These are phyloP conservation scores for Leishmania braziliensis DNA, from an alignment of 208 protist genomes.

Conservation along the genomic window DNA sequence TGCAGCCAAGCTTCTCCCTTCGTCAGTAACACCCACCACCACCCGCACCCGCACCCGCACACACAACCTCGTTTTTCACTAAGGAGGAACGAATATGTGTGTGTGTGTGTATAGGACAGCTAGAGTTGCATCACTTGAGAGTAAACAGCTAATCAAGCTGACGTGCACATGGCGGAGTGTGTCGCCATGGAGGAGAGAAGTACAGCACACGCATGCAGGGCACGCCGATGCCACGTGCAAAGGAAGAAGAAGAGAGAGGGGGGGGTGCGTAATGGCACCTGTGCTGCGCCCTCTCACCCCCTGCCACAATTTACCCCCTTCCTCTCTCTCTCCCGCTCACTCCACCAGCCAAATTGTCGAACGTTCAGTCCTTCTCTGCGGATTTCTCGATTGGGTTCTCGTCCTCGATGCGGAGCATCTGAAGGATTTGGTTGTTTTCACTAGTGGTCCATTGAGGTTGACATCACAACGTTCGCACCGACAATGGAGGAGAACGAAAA, in stretches of 20 bases:
- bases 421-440: neutral
- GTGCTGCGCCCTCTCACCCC: neutral
- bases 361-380: constrained; percentile 29
- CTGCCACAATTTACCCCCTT: neutral
- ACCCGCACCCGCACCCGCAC: neutral
- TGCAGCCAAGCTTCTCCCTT: neutral
- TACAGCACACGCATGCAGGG: neutral
- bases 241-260: neutral
- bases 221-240: neutral
- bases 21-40: neutral
- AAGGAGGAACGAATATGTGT: neutral
- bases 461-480: constrained; percentile 13
- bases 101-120: constrained; percentile 3
- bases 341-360: neutral
- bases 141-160: constrained; percentile 4
- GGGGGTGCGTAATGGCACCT: neutral
- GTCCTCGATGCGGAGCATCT: constrained; percentile 7
- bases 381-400: constrained; percentile 14
- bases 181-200: constrained; percentile 2
- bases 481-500: neutral
- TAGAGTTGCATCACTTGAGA: constrained; percentile 6
- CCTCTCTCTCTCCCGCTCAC: neutral
- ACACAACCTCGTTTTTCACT: neutral
- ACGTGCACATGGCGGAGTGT: constrained; percentile 11
- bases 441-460: constrained; percentile 3